Evolutionary conservation across 2,329 filamentous ascomycete genomes (phyloP).

Genomic region (Fusarium sp.): DNA sequence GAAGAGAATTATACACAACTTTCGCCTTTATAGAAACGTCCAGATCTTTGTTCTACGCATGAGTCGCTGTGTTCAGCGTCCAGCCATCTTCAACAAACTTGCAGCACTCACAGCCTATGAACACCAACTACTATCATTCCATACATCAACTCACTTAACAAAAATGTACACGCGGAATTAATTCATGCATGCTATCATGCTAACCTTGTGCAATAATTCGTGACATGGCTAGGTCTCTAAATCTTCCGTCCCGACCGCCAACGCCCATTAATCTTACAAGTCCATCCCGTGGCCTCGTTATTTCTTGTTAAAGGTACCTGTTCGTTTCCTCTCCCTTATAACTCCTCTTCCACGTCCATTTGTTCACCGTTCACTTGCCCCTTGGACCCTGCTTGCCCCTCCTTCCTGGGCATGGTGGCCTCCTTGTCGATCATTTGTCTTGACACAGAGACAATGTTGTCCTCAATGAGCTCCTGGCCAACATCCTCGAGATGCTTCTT

Average conservation of each 20-base stretch:
- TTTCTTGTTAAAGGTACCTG: constrained; percentile 1
- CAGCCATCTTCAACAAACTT: neutral
- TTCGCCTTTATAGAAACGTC: neutral
- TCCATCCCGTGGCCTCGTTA: constrained; percentile 36
- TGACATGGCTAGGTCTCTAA: constrained; percentile 40
- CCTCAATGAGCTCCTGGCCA: constrained; percentile 95
- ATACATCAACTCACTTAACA: neutral
- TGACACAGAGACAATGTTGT: constrained; percentile 99
- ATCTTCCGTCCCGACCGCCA: constrained; percentile 42
- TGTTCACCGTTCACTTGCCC: constrained; percentile 62
- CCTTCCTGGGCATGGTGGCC: constrained; percentile 84
- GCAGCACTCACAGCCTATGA: neutral
- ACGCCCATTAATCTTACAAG: constrained; percentile 47
- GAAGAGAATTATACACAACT: neutral
- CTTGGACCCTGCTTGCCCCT: constrained; percentile 56
- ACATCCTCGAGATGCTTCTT: constrained; percentile 99
- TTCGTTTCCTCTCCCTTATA: constrained; percentile 40
- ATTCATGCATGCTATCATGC: constrained; percentile 35
- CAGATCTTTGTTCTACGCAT: neutral
- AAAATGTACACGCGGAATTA: constrained; percentile 23
- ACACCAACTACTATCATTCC: neutral
- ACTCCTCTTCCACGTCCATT: constrained; percentile 76
- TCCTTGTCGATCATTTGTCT: constrained; percentile 99
- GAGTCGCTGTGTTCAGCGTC: neutral
- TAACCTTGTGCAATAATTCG: constrained; percentile 35